phyloP scores from a whole-genome alignment of 1,284 basidiomycete genomes.

The Limonomyces culmigenus region DNA sequence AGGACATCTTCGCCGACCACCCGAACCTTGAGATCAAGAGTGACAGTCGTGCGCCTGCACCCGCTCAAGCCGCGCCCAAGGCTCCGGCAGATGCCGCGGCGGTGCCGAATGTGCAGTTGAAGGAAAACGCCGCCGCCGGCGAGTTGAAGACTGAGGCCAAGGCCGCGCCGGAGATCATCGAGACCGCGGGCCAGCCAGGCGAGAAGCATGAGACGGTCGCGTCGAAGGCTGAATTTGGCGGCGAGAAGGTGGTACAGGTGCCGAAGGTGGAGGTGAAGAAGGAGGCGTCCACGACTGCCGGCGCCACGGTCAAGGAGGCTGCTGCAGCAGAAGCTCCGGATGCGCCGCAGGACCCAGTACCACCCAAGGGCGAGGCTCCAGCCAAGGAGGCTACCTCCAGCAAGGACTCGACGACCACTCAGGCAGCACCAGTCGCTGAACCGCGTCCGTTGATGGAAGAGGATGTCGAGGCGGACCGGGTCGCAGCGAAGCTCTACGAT shows the following conservation, averaged over 20 bases:
- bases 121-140: too few relatives aligned
- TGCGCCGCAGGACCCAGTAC: not conserved
- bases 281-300: constrained; percentile 4
- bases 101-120: too few relatives aligned
- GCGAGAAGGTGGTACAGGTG: constrained; percentile 2
- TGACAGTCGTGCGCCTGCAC: constrained; percentile 4
- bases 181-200: not conserved
- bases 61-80: not conserved
- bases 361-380: not conserved
- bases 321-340: constrained; percentile 2
- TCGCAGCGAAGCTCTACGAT: constrained; percentile 14
- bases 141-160: too few relatives aligned
- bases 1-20: constrained; percentile 41
- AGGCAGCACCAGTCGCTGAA: not conserved
- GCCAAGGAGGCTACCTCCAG: not conserved
- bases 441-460: constrained; percentile 9
- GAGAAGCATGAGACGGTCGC: constrained; percentile 2
- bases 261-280: constrained; percentile 3
- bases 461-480: constrained; percentile 17
- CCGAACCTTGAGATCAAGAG: constrained; percentile 21
- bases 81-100: constrained; percentile 1
- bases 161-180: too few relatives aligned
- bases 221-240: constrained; percentile 3
- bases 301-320: constrained; percentile 2
- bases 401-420: too few relatives aligned